Evolutionary conservation across 768 basidiomycete genomes (phyloP), one percentile per base, ranked within the genome.

Genomic region (Sutorius australiensis): DNA sequence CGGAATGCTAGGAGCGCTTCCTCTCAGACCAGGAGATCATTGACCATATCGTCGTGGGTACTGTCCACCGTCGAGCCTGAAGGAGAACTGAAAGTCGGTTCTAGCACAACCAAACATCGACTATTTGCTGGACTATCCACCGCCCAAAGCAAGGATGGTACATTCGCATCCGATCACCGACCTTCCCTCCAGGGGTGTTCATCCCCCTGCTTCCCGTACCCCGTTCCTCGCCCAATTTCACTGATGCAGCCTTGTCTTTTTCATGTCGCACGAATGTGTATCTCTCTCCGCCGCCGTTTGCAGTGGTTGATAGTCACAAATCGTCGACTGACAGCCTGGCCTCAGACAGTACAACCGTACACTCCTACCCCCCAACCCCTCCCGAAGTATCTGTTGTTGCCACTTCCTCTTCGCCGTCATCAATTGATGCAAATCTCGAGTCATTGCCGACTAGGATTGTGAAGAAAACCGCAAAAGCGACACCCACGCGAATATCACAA

Each of bases 121-220:
- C 78, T 0, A 66, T 89, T 2, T 77, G 79, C 50, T 92, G 90
- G 90, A 80, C 80, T 10, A 81, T 91, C 27, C 90, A 91, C 65
- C 80, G 83, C 6, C 90, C 90, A 1, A 81, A 83, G 52, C 81
- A 86, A 28, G 90, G 90, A 41, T 92, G 90, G 90, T 92, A 92
- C 67, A 82, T 92, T 54, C 86, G 86, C 38, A 72, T 92, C 24
- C 80, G 86, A 33, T 73, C 87, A 2, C 89, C 90, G 0, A 61
- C 75, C 5, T 91, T 90, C 57, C 85, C 87, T 0, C 83, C 80
- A 12, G 72, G 79, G 3, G 74, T 77, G 11, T 82, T 75, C 55
- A 84, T 85, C 28, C 76, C 81, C 1, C 62, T 85, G 8, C 69
- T 74, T 21, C 81, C 83, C 9, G 71, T 84, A 0, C 69, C 79